Conservation (phyloP, 202 grass and related monocot species). For the Hordeum pubiflorum region DNA sequence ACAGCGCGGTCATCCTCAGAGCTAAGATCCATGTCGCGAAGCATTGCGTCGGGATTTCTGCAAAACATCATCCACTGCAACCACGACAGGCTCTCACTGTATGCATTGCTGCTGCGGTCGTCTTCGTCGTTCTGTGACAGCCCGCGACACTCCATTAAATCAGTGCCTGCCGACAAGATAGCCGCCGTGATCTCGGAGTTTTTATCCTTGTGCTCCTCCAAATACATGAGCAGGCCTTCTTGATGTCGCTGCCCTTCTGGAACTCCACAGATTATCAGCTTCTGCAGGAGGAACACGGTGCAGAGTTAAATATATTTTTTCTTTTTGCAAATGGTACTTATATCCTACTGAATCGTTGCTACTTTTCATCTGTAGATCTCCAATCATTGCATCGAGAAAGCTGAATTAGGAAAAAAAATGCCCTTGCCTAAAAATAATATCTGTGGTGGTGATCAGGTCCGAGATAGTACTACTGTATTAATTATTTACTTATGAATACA, state of each 20-base stretch:
- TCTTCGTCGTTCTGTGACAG: conserved; percentile 9
- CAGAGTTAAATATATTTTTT: neutral
- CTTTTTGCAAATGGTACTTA: neutral
- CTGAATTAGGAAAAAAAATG: too few relatives aligned
- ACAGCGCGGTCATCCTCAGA: conserved; percentile 56
- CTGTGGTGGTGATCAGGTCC: too few relatives aligned
- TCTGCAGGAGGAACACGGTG: conserved; percentile 37
- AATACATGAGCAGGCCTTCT: conserved; percentile 41
- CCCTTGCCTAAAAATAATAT: too few relatives aligned
- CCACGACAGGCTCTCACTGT: conserved; percentile 53
- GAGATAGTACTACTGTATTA: too few relatives aligned
- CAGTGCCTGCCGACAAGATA: conserved; percentile 49
- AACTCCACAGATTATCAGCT: conserved; percentile 59
- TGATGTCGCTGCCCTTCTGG: conserved; percentile 35
- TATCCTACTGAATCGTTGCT: neutral
- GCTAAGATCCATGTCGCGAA: conserved; percentile 47
- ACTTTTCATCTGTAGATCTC: neutral
- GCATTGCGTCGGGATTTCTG: conserved; percentile 38
- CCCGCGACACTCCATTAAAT: conserved; percentile 16
- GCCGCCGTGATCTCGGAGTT: conserved; percentile 24
- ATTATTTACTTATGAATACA: too few relatives aligned
- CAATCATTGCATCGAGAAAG: neutral
- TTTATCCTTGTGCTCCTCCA: conserved; percentile 33
- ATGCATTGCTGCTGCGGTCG: neutral
- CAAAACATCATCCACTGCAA: conserved; percentile 87